Percentiles rank a stretch among this genome's conserved stretches.
phyloP scores from a whole-genome alignment of 2,329 filamentous ascomycete genomes.

The Escovopsis weberi region DNA sequence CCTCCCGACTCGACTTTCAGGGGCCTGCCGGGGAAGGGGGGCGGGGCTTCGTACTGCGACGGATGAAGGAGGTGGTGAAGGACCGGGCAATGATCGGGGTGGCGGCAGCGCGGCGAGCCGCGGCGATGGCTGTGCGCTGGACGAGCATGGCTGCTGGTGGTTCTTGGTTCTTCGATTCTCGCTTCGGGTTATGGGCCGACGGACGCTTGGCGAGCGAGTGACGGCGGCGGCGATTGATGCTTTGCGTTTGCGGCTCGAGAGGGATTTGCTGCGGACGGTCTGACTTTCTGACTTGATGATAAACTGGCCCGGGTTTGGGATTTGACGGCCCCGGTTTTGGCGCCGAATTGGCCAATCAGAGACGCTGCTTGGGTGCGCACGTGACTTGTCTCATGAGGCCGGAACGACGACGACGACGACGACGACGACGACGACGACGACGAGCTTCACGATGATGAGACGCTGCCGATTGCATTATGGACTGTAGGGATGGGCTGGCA shows the following conservation, averaged over 20 bases:
- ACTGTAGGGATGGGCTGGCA: no score
- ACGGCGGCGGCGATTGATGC: slow-evolving; percentile 10
- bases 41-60: slow-evolving; percentile 32
- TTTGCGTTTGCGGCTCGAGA: slow-evolving; percentile 19
- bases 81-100: slow-evolving; percentile 40
- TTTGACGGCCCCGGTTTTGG: slow-evolving; percentile 16
- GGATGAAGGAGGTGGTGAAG: slow-evolving; percentile 45
- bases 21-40: slow-evolving; percentile 1
- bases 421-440: neutral
- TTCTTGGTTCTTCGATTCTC: neutral
- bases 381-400: slow-evolving; percentile 13
- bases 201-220: slow-evolving; percentile 8
- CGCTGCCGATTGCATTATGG: no score
- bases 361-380: slow-evolving; percentile 10
- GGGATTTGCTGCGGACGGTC: slow-evolving; percentile 27
- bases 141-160: slow-evolving; percentile 38
- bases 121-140: slow-evolving; percentile 46
- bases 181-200: neutral
- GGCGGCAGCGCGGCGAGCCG: slow-evolving; percentile 43
- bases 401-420: neutral
- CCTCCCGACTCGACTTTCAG: neutral
- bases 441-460: no score
- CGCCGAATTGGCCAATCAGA: slow-evolving; percentile 23
- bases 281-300: slow-evolving; percentile 25
- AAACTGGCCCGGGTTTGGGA: slow-evolving; percentile 13